phyloP scores from a whole-genome alignment of 306 rosid genomes.

The Cotoneaster glaucophyllus region DNA sequence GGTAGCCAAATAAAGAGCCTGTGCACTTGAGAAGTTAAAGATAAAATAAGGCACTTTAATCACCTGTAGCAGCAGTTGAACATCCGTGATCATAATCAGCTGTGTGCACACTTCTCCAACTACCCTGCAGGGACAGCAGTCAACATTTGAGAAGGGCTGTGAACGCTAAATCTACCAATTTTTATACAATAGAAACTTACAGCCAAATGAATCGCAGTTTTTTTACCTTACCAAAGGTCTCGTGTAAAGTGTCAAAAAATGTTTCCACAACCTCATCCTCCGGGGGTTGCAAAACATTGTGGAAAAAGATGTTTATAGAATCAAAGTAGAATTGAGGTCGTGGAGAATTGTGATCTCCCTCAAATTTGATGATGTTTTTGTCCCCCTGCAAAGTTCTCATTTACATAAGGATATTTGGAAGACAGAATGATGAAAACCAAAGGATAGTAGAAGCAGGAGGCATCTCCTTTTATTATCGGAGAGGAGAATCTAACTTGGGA shows the following conservation, averaged over 20 bases:
- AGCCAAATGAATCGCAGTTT: conserved; percentile 20
- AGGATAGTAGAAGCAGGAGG: neutral
- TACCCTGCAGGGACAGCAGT: conserved; percentile 39
- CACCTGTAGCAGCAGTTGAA: conserved; percentile 62
- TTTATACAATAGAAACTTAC: conserved; percentile 5
- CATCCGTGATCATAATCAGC: conserved; percentile 28
- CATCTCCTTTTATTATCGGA: neutral
- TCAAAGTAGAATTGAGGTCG: conserved; percentile 92
- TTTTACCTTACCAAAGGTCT: conserved; percentile 78
- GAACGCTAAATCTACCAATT: conserved; percentile 13
- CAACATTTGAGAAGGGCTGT: conserved; percentile 1
- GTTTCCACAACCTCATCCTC: conserved; percentile 75
- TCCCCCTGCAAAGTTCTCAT: conserved; percentile 64
- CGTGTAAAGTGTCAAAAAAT: conserved; percentile 52
- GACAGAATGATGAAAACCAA: neutral
- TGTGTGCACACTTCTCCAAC: conserved; percentile 60
- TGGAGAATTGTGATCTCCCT: conserved; percentile 98
- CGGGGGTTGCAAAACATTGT: conserved; percentile 89
- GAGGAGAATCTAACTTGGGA: neutral
- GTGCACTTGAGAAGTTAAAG: conserved; percentile 13
- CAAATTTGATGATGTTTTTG: conserved; percentile 82
- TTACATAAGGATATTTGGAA: neutral
- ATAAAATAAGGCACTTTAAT: conserved; percentile 18
- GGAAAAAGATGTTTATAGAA: conserved; percentile 83
- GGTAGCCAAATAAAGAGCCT: conserved; percentile 13